Percentiles rank a stretch among this genome's conserved stretches.
Evolutionary conservation across 768 basidiomycete genomes (phyloP).

Genomic region (Tricholomella constricta): DNA sequence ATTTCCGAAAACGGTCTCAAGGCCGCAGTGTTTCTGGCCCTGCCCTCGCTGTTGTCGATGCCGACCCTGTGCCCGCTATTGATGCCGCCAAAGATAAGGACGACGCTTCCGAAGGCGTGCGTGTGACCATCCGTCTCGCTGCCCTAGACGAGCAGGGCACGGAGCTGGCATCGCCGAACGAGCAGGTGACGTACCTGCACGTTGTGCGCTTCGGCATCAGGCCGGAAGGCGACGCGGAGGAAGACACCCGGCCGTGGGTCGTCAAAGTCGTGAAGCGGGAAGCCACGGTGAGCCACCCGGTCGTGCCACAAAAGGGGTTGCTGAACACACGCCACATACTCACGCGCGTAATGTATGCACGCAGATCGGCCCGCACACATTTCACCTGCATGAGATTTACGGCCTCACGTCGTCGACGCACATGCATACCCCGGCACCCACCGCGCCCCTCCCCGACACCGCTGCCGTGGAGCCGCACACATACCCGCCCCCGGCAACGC

Average conservation of each 20-base stretch:
- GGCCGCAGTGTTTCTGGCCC: conserved; percentile 67
- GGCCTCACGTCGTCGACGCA: conserved; percentile 68
- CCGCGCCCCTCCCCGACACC: conserved; percentile 28
- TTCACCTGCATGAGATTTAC: conserved; percentile 95
- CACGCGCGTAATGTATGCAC: too few species aligned
- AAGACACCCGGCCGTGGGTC: conserved; percentile 80
- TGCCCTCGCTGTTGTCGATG: conserved; percentile 78
- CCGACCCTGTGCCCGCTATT: conserved; percentile 43
- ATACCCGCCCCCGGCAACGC: conserved; percentile 31
- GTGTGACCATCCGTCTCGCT: conserved; percentile 76
- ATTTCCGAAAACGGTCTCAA: conserved; percentile 61
- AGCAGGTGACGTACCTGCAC: conserved; percentile 88
- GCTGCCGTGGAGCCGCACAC: conserved; percentile 31
- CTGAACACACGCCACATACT: neutral
- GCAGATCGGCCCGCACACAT: conserved; percentile 89
- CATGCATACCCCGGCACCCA: conserved; percentile 29
- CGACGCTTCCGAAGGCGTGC: conserved; percentile 64
- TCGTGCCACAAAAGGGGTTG: neutral
- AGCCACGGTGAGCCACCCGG: conserved; percentile 57
- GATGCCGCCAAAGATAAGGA: conserved; percentile 38
- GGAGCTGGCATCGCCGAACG: conserved; percentile 70
- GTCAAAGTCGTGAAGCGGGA: conserved; percentile 93
- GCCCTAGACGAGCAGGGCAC: conserved; percentile 79
- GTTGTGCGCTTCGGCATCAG: conserved; percentile 68
- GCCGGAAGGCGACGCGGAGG: conserved; percentile 42